Evolutionary conservation across 2,329 filamentous ascomycete species (phyloP), one percentile per base, ranked within the genome.

Genomic region (Monilinia fructigena): DNA sequence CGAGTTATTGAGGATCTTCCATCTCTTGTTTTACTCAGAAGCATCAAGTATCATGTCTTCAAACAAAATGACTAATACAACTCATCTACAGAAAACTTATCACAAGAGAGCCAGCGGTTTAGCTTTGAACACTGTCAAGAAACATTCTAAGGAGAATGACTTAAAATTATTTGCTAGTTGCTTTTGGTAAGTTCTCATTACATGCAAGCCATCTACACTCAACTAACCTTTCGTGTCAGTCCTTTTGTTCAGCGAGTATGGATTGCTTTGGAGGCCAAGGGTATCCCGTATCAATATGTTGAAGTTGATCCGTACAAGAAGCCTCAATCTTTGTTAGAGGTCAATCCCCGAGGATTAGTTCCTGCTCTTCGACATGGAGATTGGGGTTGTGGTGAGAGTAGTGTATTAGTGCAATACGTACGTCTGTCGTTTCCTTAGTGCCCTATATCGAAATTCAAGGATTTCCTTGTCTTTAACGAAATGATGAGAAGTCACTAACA

Each of bases 181-280:
- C 76, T 95, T 93, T 77, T 96, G 92, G 90, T 92, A 80, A 73
- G 81, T 78, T 58, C 7, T 60, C 54, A 20, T 52, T 55, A 38
- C 40, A 26, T 62, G 26, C 14, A 48, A 23, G 42, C 48, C 63
- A n/a, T 52, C 62, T 11, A 45, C 20, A 54, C 28, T 47, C 45
- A 18, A 61, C 66, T 72, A 56, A 69, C 54, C 63, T 54, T 20
- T 38, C 63, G 31, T 35, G 52, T 40, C 61, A 76, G 89, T 74
- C 92, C 92, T 35, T 95, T 94, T 75, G 92, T 92, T 1, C 92
- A 96, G 75, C 86, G 92, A 23, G 90, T 95, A 35, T 96, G 92
- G 92, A 95, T 96, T 70, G 90, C 92, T 0, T 82, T 96, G 47
- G 92, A 96, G 76, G 82, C 88, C 72, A 95, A 95, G 76, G 84